phyloP scores from a whole-genome alignment of 2,329 filamentous ascomycete genomes.

The Xylaria arbuscula region DNA sequence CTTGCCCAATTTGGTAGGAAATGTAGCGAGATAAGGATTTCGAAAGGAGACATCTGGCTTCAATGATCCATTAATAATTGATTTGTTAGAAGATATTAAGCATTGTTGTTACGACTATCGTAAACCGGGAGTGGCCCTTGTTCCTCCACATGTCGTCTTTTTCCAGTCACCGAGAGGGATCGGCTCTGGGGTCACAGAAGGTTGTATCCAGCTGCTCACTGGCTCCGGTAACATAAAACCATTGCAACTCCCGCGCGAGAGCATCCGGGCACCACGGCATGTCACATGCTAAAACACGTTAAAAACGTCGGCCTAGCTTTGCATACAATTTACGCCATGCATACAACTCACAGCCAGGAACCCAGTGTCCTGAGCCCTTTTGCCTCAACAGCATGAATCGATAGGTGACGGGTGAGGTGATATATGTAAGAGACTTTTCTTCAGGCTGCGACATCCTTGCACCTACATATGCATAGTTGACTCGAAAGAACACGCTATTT shows the following conservation, averaged over 20 bases:
- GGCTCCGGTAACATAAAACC: background rate
- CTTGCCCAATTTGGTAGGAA: background rate
- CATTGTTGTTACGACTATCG: background rate
- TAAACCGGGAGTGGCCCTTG: slow-evolving; percentile 1
- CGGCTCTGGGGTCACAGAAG: slow-evolving; percentile 11
- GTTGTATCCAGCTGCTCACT: slow-evolving; percentile 17
- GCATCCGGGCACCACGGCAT: slow-evolving; percentile 7
- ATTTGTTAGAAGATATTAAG: background rate
- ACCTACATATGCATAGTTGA: slow-evolving; percentile 32
- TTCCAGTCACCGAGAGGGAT: slow-evolving; percentile 6
- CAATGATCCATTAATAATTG: background rate
- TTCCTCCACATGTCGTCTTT: background rate
- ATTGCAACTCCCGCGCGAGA: slow-evolving; percentile 7
- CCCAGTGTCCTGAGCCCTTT: slow-evolving; percentile 1
- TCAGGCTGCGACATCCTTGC: slow-evolving; percentile 35
- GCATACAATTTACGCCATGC: slow-evolving; percentile 24
- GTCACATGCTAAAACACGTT: slow-evolving; percentile 22
- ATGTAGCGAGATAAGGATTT: slow-evolving; percentile 10
- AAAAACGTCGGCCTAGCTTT: slow-evolving; percentile 19
- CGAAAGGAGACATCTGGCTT: background rate
- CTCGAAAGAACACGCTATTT: slow-evolving; percentile 30
- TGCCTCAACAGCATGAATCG: slow-evolving; percentile 1
- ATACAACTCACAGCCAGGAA: slow-evolving; percentile 5
- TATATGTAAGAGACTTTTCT: slow-evolving; percentile 33
- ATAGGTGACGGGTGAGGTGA: slow-evolving; percentile 17